Base-by-base conservation (phyloP, 352 stramenopile species). In the Globisporangium nagaii region DNA sequence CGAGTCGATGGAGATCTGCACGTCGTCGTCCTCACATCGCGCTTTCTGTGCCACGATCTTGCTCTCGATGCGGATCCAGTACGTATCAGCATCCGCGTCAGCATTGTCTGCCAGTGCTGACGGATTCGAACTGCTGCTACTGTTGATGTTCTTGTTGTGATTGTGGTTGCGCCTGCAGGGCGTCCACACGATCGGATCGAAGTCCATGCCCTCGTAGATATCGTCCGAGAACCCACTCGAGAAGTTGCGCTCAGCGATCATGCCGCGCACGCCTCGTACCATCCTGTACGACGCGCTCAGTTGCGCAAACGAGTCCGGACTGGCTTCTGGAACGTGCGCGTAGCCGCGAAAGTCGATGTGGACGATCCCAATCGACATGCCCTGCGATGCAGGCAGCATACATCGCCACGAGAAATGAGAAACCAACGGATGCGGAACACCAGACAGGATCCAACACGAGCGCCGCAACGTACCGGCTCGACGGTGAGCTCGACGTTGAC, bases 311-410 rank as follows among this genome's bases (percentile, higher is more conserved):
- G 50, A 19, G 28, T 54, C 27, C 1, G 27, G 43, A 31, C 10
- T 45, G 1, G 24, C 24, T 20, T 42, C 44, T 0, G 66, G 66
- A 3, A 71, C 62, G 47, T 61, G 63, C 17, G 62, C 63, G 41
- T 48, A 60, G 41, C 66, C 63, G 4, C 66, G 63, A 25, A 71
- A 72, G 37, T 75, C 66, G 6, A 75, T 65, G 56, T 68, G 60
- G 20, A 53, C 41, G 32, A 75, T 60, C 13, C 66, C 58, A 35
- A 73, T 65, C 10, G 66, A 68, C 66, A 73, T 73, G 51, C 57
- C 56, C 65, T 73, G 24, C 22, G 13, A 22, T 1, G 11, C 9
- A 35, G 10, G 10, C 6, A 32, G 47, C 35, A 28, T 19, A 40
- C 17, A n/a, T 45, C 37, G 22, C 20, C 20, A n/a, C 24, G 4